phyloP scores from a whole-genome alignment of 2,329 filamentous ascomycete genomes.

The Fusarium siculi region DNA sequence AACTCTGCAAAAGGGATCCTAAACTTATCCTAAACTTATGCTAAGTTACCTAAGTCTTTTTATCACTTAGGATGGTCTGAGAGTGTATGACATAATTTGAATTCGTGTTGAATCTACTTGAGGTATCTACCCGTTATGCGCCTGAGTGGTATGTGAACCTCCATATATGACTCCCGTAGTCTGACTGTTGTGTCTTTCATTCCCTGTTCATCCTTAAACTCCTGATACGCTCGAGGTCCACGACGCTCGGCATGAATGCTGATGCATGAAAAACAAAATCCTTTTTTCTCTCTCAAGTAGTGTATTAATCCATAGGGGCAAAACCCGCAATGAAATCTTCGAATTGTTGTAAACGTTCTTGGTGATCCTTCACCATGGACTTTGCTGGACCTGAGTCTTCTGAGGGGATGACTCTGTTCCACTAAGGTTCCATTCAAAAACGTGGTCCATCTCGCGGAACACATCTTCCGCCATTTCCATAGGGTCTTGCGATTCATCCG shows the following conservation, averaged over 20 bases:
- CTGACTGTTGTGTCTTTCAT: constrained; percentile 17
- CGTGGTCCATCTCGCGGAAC: constrained; percentile 51
- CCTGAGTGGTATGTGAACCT: constrained; percentile 14
- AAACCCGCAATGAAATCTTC: neutral
- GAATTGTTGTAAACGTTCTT: neutral
- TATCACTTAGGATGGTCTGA: no score
- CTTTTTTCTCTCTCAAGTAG: no score
- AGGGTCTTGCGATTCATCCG: constrained; percentile 45
- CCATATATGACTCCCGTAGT: neutral
- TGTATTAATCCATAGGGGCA: neutral
- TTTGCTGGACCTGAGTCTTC: constrained; percentile 38
- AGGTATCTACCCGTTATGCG: constrained; percentile 36
- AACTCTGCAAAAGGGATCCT: neutral
- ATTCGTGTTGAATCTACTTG: constrained; percentile 16
- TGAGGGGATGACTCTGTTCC: constrained; percentile 10
- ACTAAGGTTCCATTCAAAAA: constrained; percentile 50
- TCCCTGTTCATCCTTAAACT: constrained; percentile 24
- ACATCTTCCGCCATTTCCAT: constrained; percentile 52
- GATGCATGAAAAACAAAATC: neutral
- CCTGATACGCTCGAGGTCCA: constrained; percentile 8
- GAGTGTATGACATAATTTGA: neutral
- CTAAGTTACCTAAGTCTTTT: no score
- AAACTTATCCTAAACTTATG: neutral
- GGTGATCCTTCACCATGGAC: constrained; percentile 39
- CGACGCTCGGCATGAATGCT: neutral